Evolutionary conservation across 768 basidiomycete genomes (phyloP), one percentile per base, ranked within the genome.

Genomic region (Tricholoma matsutake): DNA sequence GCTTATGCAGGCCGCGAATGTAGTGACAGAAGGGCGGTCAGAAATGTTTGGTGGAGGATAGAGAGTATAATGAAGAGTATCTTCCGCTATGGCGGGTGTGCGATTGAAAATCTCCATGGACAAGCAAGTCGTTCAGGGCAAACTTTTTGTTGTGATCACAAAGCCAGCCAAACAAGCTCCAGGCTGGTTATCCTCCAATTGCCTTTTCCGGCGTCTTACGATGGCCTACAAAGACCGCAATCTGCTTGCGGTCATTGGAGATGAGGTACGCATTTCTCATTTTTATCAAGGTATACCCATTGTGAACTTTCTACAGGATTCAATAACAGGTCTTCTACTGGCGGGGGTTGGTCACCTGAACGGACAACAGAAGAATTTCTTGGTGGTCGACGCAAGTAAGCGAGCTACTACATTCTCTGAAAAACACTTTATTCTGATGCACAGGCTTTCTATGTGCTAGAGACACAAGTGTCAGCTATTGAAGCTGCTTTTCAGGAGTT

Each of bases 311-410:
- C 56, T 58, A 20, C 69, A 99, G 96, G 97, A 99, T 78, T 94
- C 96, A 3, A 92, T 98, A 63, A 98, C 97, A 0, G 97, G 97
- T 43, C 83, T 98, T 14, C 83, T 99, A 43, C 83, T 99, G 53
- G 97, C 97, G 6, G 97, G 97, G 35, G 85, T 98, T 51, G 97
- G 97, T 0, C 91, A 99, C 73, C 81, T 98, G 63, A 88, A 89
- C 67, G 86, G 91, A 61, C 83, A 90, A 47, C 92, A 94, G 78
- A 97, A 97, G 89, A 99, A 98, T 79, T 98, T 99, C 74, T 80
- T 98, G 51, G 86, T 98, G 32, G 97, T 98, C 39, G 96, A 98
- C 68, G 71, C 88, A 9, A 99, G 97, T 98, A 69, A 64, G 90
- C 79, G 69, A 64, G 89, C 79, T n/a, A 56, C 22, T 34, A 14